These are phyloP conservation scores for Diplocarpon mali DNA, from an alignment of 2,329 filamentous ascomycete species.

Conservation along the genomic window DNA sequence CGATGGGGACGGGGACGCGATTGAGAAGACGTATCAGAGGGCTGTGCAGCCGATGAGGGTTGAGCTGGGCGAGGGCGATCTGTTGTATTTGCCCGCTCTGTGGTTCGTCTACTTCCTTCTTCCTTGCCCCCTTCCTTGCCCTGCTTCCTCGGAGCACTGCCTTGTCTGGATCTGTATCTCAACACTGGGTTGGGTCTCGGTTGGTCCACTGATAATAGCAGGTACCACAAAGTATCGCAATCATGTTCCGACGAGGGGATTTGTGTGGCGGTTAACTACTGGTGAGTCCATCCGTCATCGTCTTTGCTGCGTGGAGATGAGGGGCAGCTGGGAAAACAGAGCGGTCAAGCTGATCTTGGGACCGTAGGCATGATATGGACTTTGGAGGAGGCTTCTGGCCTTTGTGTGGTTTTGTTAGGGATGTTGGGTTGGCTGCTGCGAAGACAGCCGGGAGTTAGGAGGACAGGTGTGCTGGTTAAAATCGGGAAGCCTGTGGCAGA, in stretches of 20 bases:
- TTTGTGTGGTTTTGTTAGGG: constrained; percentile 21
- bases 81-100: constrained; percentile 72
- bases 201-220: constrained; percentile 18
- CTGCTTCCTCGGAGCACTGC: not conserved
- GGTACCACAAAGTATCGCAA: constrained; percentile 74
- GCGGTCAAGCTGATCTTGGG: too few species aligned
- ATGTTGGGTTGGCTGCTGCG: constrained; percentile 8
- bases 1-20: constrained; percentile 20
- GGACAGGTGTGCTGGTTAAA: too few species aligned
- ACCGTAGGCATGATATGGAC: constrained; percentile 64
- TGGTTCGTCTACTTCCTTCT: constrained; percentile 42
- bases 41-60: constrained; percentile 53
- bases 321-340: not conserved
- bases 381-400: constrained; percentile 61
- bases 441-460: too few species aligned
- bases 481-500: too few species aligned
- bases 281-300: constrained; percentile 35
- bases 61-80: constrained; percentile 60
- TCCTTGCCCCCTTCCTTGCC: not conserved
- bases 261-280: constrained; percentile 74
- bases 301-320: constrained; percentile 1
- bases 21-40: constrained; percentile 45
- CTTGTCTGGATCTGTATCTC: not conserved
- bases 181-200: not conserved
- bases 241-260: constrained; percentile 56